These are phyloP conservation scores for Anisodus tanguticus DNA, from an alignment of 257 asterid species.

Conservation along the genomic window DNA sequence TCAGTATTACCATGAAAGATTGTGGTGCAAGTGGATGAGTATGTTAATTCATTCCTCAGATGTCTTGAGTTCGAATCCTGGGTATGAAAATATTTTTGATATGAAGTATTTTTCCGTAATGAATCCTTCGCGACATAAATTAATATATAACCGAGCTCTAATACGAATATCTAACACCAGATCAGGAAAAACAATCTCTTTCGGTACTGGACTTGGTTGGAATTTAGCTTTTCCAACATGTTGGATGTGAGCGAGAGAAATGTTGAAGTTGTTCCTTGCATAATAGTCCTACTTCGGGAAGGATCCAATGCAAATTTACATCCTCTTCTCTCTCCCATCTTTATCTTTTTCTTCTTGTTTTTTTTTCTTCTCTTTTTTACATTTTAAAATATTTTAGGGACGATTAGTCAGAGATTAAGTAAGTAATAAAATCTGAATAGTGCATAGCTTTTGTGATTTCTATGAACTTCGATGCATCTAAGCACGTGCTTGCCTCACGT, in stretches of 20 bases:
- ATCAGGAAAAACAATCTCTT: no score
- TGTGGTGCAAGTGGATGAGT: no score
- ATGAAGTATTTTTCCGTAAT: no score
- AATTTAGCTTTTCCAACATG: slow-evolving; percentile 4
- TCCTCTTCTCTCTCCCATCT: background rate
- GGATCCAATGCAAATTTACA: slow-evolving; percentile 27
- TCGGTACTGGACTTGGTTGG: background rate
- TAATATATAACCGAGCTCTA: no score
- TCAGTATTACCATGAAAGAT: no score
- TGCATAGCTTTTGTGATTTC: slow-evolving; percentile 1
- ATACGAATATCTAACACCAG: no score
- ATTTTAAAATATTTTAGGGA: background rate
- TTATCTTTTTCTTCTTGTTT: background rate
- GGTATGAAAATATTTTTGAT: no score
- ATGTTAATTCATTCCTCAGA: no score
- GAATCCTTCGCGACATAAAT: no score
- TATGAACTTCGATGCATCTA: background rate
- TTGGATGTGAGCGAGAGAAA: background rate
- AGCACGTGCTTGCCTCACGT: slow-evolving; percentile 27
- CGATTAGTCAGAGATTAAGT: slow-evolving; percentile 18
- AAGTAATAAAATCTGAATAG: slow-evolving; percentile 15
- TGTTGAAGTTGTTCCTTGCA: background rate
- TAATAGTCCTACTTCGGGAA: slow-evolving; percentile 27
- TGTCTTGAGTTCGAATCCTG: fast-evolving
- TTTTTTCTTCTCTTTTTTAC: background rate